Base-by-base conservation (phyloP, 1,284 basidiomycete genomes). In the Pseudozyma pruni region DNA sequence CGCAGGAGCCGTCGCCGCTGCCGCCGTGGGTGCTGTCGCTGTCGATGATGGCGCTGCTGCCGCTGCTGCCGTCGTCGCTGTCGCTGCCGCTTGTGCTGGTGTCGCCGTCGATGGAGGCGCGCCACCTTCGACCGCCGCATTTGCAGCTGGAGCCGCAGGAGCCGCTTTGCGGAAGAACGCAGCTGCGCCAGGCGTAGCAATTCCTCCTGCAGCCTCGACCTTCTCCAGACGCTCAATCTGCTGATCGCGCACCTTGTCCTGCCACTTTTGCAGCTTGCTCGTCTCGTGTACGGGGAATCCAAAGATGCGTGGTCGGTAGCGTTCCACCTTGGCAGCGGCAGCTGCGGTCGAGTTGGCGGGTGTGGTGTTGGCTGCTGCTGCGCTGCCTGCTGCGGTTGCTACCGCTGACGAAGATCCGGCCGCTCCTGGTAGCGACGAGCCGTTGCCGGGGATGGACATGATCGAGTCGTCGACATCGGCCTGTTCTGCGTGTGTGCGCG, bases 401-500 rank as follows among this genome's bases (percentile, higher is more conserved):
- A 44, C 48, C 7, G 59, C 66, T 3, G 56, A 44, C 1, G 53
- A 40, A 2, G 53, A 44, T 1, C 25, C 63, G 25, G 44, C 47
- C 23, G 35, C 46, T 4, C 19, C 55, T 3, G 55, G 29, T 7
- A 55, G 20, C 14, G 54, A 34, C 20, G 53, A 49, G n/a, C 51
- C 67, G 27, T 60, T 63, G 20, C 54, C 56, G 6, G 59, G 57
- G 14, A 47, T 27, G 6, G 68, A 72, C 46, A 72, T 47, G 62
- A 68, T 69, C 11, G 69, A 72, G 23, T 69, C 63, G 29, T 71
- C 68, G 4, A 63, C 69, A 37, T 66, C 63, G 3, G 58, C 69
- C 25, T 91, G 84, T 92, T 95, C 72, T 14, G 33, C 42, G 31
- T 48, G 38, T 13, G 38, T 25, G 14, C 49, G 37, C 14, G 51